phyloP scores from a whole-genome alignment of 83 land plant species.

The Isoetes engelmannii region DNA sequence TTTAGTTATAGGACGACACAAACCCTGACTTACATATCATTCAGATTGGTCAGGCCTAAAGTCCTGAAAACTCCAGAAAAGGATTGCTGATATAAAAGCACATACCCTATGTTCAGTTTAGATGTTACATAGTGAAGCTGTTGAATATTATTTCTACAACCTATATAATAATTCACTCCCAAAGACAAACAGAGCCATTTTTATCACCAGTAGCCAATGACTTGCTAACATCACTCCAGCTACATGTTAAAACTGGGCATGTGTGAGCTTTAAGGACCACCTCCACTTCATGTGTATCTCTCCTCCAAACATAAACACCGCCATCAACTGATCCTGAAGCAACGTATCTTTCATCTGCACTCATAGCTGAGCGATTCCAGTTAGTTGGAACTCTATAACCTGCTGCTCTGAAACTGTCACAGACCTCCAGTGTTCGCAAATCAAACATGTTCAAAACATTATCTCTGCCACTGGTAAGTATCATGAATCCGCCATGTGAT shows the following conservation, averaged over 20 bases:
- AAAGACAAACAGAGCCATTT: conserved; percentile 59
- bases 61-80: too few species aligned
- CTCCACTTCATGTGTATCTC: conserved; percentile 37
- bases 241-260: conserved; percentile 66
- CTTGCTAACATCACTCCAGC: conserved; percentile 84
- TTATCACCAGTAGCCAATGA: conserved; percentile 76
- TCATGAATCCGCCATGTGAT: conserved; percentile 54
- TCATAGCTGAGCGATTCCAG: conserved; percentile 89
- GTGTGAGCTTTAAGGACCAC: conserved; percentile 58
- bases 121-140: too few species aligned
- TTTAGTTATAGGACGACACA: too few species aligned
- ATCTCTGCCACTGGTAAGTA: conserved; percentile 86
- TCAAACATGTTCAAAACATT: conserved; percentile 87
- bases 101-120: too few species aligned
- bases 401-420: conserved; percentile 64
- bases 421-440: conserved; percentile 64
- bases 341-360: conserved; percentile 74
- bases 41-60: too few species aligned
- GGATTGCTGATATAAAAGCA: too few species aligned
- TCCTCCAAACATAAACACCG: conserved; percentile 70
- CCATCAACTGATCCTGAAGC: conserved; percentile 93
- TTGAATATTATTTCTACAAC: conserved; percentile 50
- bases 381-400: conserved; percentile 65
- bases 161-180: conserved; percentile 39
- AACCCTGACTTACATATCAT: too few species aligned